Evolutionary conservation across 306 rosid species (phyloP).

Genomic region (Leucaena leucocephala): DNA sequence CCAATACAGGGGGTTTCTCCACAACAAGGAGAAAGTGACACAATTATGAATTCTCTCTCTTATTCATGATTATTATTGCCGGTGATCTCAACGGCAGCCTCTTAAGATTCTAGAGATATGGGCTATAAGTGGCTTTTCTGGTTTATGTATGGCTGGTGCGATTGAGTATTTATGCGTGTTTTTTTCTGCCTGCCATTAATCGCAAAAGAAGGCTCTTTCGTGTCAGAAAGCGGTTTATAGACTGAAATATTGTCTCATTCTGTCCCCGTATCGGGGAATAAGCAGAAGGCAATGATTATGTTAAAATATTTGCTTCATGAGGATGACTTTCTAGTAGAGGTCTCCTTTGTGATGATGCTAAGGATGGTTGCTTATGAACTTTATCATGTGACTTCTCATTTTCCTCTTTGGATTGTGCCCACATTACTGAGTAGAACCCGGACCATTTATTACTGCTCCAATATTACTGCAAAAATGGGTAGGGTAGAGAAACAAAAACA

Average conservation of each 20-base stretch:
- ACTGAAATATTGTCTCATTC: neutral
- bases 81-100: neutral
- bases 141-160: neutral
- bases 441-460: conserved; percentile 53
- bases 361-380: conserved; percentile 39
- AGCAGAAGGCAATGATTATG: neutral
- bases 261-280: neutral
- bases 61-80: neutral
- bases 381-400: conserved; percentile 2
- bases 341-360: conserved; percentile 17
- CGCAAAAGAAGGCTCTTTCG: neutral
- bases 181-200: neutral
- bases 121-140: neutral
- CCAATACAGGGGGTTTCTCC: conserved; percentile 42
- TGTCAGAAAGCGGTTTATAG: neutral
- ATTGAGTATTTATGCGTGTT: neutral
- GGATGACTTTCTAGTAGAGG: conserved; percentile 46
- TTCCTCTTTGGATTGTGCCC: conserved; percentile 62
- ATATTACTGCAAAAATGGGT: conserved; percentile 43
- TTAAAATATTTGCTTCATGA: conserved; percentile 3
- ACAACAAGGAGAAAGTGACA: conserved; percentile 11
- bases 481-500: neutral
- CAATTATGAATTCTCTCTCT: too few species aligned
- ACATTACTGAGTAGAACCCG: conserved; percentile 63
- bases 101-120: neutral